phyloP scores from a whole-genome alignment of 805 yeast species.

The Dipodascus geniculatus region DNA sequence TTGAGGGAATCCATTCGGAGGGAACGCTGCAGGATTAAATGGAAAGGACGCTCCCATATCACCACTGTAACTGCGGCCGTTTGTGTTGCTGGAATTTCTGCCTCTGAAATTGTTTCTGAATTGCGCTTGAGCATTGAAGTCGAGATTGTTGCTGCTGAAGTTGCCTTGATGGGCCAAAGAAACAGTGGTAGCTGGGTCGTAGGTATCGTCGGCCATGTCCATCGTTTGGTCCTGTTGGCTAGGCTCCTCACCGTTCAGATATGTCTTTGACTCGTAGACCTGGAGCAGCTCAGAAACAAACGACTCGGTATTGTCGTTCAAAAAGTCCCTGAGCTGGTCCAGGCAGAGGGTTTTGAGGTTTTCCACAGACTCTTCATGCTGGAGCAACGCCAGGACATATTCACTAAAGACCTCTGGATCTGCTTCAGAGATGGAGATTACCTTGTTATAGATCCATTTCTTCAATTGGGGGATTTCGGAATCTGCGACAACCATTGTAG shows the following conservation, averaged over 20 bases:
- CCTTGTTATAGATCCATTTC: conserved; percentile 15
- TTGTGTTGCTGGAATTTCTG: neutral
- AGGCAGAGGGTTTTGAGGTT: conserved; percentile 26
- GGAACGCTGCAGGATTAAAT: neutral
- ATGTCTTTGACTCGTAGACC: conserved; percentile 17
- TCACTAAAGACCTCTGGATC: conserved; percentile 34
- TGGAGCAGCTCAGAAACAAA: conserved; percentile 27
- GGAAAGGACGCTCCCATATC: neutral
- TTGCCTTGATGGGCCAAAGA: neutral
- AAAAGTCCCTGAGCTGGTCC: conserved; percentile 31
- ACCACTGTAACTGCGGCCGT: neutral
- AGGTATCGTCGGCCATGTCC: neutral
- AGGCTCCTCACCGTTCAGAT: neutral
- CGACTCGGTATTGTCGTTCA: conserved; percentile 22
- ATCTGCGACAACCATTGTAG: conserved; percentile 8
- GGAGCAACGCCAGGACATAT: conserved; percentile 32
- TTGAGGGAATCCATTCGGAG: neutral
- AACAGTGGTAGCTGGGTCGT: neutral
- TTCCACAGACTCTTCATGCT: conserved; percentile 26
- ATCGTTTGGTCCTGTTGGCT: too few relatives aligned
- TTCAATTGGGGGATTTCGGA: conserved; percentile 9
- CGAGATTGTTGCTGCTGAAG: neutral
- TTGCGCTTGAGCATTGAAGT: conserved; percentile 1
- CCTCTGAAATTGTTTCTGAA: conserved; percentile 2
- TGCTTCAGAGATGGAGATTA: conserved; percentile 24